Base-by-base conservation (phyloP, 2,329 filamentous ascomycete species). In the Xylaria sp. region DNA sequence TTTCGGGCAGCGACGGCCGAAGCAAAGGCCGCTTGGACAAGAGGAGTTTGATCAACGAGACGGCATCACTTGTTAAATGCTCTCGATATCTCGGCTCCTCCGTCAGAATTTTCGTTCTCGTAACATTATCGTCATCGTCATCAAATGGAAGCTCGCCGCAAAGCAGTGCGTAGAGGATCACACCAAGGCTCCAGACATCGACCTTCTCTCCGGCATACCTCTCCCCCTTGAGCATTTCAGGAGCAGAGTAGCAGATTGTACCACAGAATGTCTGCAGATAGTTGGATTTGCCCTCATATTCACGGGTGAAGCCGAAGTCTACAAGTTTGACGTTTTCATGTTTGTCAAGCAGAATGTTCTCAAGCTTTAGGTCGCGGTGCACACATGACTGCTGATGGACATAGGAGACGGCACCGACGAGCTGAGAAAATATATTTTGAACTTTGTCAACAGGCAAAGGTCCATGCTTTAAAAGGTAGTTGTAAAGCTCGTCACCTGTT, bases 191-290 rank as follows among this genome's bases (percentile, higher is more conserved):
- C 92, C 92, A 99, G 4, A 99, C 93, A 73, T 99, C 95, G 51
- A 99, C 94, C 80, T 97, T 98, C 80, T 97, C 93, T 25, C 93
- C 94, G 0, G 94, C 95, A 75, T 99, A 99, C 77, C 96, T 98
- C 77, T 99, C 95, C 40, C 94, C 95, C 76, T 95, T 97, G 42
- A 99, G 84, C 95, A 99, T 99, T 78, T 99, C 95, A 2, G 95
- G 95, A 2, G 95, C 95, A 57, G 93, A 97, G 78, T 99, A 99
- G 79, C 94, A 98, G 66, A 99, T 90, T 0, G 95, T 99, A 4
- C 95, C 95, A 76, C 95, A 99, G 78, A 97, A 99, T 1, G 95
- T 99, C 77, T 98, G 94, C 58, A 99, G 80, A 73, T 98, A 94
- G 76, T 94, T 98, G 31, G 92, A 87, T 71, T 96, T 93, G 63